Percentiles rank a stretch among this genome's conserved stretches.
These are phyloP conservation scores for Ophiostoma sp. DNA, from an alignment of 2,329 filamentous ascomycete genomes.

Conservation along the genomic window DNA sequence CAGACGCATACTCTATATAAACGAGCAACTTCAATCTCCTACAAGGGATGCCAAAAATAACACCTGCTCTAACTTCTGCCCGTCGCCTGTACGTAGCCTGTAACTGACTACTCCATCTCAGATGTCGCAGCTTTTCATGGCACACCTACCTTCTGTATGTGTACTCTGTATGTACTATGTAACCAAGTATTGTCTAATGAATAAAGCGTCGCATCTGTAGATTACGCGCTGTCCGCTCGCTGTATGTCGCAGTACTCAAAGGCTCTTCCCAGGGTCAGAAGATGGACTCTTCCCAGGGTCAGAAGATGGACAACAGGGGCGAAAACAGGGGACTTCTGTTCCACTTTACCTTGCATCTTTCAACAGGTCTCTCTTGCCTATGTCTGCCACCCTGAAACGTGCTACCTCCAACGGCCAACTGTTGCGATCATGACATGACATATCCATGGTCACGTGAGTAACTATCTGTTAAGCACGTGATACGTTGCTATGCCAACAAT, in stretches of 20 bases:
- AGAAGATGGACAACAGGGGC: neutral
- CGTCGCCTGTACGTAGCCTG: neutral
- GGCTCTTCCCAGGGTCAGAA: neutral
- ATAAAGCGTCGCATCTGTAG: no score
- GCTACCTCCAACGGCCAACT: neutral
- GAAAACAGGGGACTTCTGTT: neutral
- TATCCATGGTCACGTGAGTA: neutral
- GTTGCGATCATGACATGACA: neutral
- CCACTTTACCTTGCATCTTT: neutral
- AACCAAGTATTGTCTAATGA: no score
- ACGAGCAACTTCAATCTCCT: neutral
- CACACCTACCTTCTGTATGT: neutral
- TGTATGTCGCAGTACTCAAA: neutral
- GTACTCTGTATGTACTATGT: no score
- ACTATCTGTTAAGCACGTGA: neutral
- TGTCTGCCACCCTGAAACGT: neutral
- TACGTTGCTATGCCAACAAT: neutral
- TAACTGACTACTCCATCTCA: conserved; percentile 1
- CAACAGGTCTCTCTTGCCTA: neutral
- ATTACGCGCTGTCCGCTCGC: neutral
- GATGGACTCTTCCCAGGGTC: neutral
- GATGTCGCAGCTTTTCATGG: neutral
- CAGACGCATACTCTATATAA: neutral
- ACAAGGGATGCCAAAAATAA: neutral
- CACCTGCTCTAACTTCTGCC: neutral